These are phyloP conservation scores for Debaryomyces sp. DNA, from an alignment of 1,139 yeast species.

Conservation along the genomic window DNA sequence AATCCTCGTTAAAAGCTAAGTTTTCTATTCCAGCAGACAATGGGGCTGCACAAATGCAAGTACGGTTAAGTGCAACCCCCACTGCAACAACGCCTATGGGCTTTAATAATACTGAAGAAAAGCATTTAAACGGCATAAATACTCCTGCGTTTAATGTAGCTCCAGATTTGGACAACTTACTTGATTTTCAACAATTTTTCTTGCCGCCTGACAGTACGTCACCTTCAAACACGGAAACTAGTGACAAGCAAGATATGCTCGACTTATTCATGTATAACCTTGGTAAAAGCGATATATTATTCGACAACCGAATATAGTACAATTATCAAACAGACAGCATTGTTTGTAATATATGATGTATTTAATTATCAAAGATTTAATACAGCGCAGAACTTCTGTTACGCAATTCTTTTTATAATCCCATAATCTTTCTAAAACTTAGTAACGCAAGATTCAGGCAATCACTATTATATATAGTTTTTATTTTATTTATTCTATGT, in stretches of 20 bases:
- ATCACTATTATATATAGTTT: no score
- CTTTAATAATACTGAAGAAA: not conserved
- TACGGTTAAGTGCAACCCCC: not conserved
- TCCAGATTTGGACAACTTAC: slow-evolving; percentile 18
- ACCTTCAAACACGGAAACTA: slow-evolving; percentile 11
- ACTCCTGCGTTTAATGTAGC: slow-evolving; percentile 2
- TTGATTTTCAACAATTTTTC: slow-evolving; percentile 24
- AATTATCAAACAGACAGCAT: no score
- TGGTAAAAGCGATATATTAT: slow-evolving; percentile 24
- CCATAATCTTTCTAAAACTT: no score
- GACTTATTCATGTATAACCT: slow-evolving; percentile 24
- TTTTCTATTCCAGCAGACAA: not conserved
- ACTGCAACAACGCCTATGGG: not conserved
- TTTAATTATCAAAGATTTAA: no score
- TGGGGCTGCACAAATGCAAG: not conserved
- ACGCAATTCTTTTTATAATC: no score
- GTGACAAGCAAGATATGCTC: slow-evolving; percentile 15
- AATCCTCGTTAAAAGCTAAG: slow-evolving; percentile 9
- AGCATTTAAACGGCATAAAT: not conserved
- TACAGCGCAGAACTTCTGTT: no score
- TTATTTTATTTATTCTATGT: no score
- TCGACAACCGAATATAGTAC: slow-evolving; percentile 16
- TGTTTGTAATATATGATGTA: no score
- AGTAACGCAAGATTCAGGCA: no score
- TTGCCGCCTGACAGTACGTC: slow-evolving; percentile 19